Evolutionary conservation across 2,329 filamentous ascomycete genomes (phyloP), one percentile per base, ranked within the genome.

Genomic region (Calonectria pauciramosa): DNA sequence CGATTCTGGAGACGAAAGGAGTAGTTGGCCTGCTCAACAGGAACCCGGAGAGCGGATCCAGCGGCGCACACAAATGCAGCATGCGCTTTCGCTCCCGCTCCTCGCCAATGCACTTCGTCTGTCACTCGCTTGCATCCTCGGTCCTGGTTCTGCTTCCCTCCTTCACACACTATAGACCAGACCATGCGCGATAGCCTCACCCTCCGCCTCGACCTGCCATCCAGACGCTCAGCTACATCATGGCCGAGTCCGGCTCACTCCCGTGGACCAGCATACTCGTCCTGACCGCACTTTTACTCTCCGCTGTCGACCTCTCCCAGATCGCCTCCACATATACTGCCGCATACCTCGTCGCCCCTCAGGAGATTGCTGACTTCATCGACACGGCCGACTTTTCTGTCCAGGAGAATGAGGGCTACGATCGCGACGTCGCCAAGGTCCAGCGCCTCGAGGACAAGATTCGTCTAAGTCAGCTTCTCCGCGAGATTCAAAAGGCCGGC

Each of bases 351-450:
- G 88, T 87, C 44, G 92, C 92, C 34, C 91, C 91, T 34, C 86
- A 85, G 76, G 91, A 93, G 83, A 87, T 93, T 70, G 84, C 84
- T 73, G 88, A 88, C 72, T 91, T 93, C 79, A 83, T 92, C 80
- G 91, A 93, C 80, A 87, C 89, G 20, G 88, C 91, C 79, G 91
- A 93, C 82, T 91, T 88, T 79, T 94, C 91, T 49, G 87, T 92
- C 64, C 86, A 89, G 78, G 92, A 93, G 82, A 93, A 93, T 80
- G 91, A 93, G 83, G 90, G 87, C 80, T 93, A 93, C 81, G 90
- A 93, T 82, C 86, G 88, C 78, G 91, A 93, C 79, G 87, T 93
- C 63, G 85, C 88, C 70, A 89, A 89, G 73, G 87, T 93, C 49
- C 87, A 87, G 80, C 89, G 89, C 51, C 86, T 93, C 36, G 91